Evolutionary conservation across 2,329 filamentous ascomycete species (phyloP).

Genomic region (Sarocladium strictum): DNA sequence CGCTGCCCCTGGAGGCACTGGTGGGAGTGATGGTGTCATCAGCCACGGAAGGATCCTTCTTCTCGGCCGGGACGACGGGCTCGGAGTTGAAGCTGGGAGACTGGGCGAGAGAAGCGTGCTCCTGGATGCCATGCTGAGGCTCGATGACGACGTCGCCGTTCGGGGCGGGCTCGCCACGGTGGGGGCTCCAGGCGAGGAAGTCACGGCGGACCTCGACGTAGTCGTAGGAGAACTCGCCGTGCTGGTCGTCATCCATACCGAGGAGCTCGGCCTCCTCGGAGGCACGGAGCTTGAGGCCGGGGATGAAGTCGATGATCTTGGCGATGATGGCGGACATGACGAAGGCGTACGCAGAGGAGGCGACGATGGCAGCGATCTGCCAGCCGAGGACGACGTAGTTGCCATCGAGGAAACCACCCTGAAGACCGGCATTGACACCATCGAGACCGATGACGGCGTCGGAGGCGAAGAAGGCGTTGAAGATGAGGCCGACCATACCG

Average conservation of each 20-base stretch:
- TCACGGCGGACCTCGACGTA: conserved; percentile 85
- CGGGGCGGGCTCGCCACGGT: conserved; percentile 57
- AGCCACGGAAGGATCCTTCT: conserved; percentile 13
- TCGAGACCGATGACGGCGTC: conserved; percentile 69
- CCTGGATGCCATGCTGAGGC: conserved; percentile 67
- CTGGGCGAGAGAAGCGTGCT: conserved; percentile 46
- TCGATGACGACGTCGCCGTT: conserved; percentile 49
- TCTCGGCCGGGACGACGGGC: conserved; percentile 14
- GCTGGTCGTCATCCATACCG: conserved; percentile 86
- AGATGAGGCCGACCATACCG: conserved; percentile 63
- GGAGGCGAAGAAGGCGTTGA: conserved; percentile 68
- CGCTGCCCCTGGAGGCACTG: conserved; percentile 7
- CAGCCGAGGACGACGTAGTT: conserved; percentile 72
- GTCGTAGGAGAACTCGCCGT: conserved; percentile 85
- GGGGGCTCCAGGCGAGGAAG: conserved; percentile 82
- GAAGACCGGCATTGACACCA: conserved; percentile 63
- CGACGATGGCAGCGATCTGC: conserved; percentile 71
- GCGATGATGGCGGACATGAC: conserved; percentile 68
- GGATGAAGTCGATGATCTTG: conserved; percentile 67
- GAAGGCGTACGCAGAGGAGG: conserved; percentile 63
- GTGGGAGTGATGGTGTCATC: conserved; percentile 6
- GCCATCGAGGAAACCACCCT: conserved; percentile 69
- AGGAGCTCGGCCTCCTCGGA: conserved; percentile 78
- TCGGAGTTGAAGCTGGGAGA: conserved; percentile 14
- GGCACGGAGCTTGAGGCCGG: conserved; percentile 73